Evolutionary conservation across 1,139 yeast species (phyloP).

Genomic region (Candida tunisiensis): DNA sequence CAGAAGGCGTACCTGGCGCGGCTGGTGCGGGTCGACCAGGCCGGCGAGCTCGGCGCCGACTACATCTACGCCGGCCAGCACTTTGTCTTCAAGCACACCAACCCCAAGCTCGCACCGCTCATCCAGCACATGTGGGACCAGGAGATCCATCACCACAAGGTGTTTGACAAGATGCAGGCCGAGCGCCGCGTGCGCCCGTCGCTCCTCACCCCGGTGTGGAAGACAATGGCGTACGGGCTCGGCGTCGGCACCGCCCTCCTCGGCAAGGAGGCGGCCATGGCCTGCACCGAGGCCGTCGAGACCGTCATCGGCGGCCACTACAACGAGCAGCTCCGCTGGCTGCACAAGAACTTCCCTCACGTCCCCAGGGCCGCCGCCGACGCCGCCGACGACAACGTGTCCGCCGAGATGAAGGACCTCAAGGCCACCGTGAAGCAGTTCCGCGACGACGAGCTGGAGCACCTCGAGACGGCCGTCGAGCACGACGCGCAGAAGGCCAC

Average conservation of each 20-base stretch:
- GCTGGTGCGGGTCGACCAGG: slow-evolving; percentile 84
- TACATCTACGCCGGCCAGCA: slow-evolving; percentile 87
- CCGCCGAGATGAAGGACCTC: slow-evolving; percentile 41
- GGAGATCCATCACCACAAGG: slow-evolving; percentile 76
- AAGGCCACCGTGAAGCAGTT: slow-evolving; percentile 54
- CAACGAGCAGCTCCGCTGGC: slow-evolving; percentile 70
- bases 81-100: slow-evolving; percentile 48
- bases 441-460: slow-evolving; percentile 93
- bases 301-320: slow-evolving; percentile 96
- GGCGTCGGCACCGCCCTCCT: slow-evolving; percentile 79
- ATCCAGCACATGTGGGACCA: slow-evolving; percentile 98
- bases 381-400: slow-evolving; percentile 20
- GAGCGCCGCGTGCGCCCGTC: slow-evolving; percentile 82
- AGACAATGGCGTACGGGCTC: slow-evolving; percentile 70
- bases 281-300: slow-evolving; percentile 97
- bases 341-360: slow-evolving; percentile 22
- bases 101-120: slow-evolving; percentile 43
- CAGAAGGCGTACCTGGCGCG: slow-evolving; percentile 51
- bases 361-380: slow-evolving; percentile 29
- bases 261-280: slow-evolving; percentile 97
- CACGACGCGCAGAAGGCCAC: slow-evolving; percentile 88
- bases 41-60: slow-evolving; percentile 98
- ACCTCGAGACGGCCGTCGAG: slow-evolving; percentile 81
- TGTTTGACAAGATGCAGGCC: slow-evolving; percentile 64
- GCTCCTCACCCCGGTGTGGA: slow-evolving; percentile 83